Conservation (phyloP, 2,329 filamentous ascomycete species). For the Cucurbitaria berberidis region DNA sequence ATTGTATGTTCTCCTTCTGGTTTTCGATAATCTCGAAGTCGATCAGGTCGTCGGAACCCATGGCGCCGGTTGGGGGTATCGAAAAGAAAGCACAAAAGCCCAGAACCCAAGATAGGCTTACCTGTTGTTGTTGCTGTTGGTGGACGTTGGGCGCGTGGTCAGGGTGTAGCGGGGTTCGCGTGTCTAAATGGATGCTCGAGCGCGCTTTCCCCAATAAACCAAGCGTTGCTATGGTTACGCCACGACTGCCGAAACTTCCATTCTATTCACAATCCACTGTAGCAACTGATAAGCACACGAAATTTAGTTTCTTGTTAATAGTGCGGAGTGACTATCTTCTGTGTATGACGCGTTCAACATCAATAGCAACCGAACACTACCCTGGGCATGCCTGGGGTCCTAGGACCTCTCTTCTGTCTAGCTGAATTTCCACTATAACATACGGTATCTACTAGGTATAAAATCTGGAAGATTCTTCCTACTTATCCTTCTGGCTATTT, state of each 20-base stretch:
- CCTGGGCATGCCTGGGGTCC: neutral
- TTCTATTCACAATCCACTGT: too few species aligned
- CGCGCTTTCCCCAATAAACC: slow-evolving; percentile 21
- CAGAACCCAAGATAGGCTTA: slow-evolving; percentile 7
- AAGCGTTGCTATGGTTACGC: slow-evolving; percentile 22
- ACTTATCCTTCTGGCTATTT: neutral
- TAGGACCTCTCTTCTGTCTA: neutral
- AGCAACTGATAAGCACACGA: too few species aligned
- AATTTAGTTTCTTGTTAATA: too few species aligned
- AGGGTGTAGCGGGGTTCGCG: slow-evolving; percentile 23
- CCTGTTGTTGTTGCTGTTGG: slow-evolving; percentile 27
- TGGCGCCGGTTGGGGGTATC: slow-evolving; percentile 41
- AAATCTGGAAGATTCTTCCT: neutral
- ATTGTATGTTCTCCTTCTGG: slow-evolving; percentile 98
- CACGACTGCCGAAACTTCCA: neutral
- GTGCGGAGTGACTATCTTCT: too few species aligned
- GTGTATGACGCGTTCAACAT: neutral
- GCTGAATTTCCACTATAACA: neutral
- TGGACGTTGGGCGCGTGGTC: slow-evolving; percentile 15
- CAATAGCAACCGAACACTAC: neutral
- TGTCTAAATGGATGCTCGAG: slow-evolving; percentile 17
- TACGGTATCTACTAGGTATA: neutral
- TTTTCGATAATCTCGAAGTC: slow-evolving; percentile 91
- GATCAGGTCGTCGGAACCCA: slow-evolving; percentile 57
- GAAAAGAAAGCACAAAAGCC: slow-evolving; percentile 27